These are phyloP conservation scores for Hansenula sp. DNA, from an alignment of 1,139 yeast species.

Conservation along the genomic window DNA sequence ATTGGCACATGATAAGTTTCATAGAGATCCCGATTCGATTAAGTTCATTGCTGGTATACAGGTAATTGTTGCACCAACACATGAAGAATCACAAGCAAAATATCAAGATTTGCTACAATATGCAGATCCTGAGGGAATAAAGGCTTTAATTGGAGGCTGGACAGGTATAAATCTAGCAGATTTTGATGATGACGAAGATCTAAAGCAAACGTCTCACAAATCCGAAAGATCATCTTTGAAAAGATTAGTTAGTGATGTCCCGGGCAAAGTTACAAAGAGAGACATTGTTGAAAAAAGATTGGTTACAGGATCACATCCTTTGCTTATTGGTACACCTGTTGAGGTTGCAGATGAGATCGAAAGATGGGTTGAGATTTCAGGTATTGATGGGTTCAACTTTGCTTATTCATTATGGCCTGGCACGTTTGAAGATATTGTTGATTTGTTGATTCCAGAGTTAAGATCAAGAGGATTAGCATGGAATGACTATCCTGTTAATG, in stretches of 20 bases:
- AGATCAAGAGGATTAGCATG: slow-evolving; percentile 26
- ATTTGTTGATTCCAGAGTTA: slow-evolving; percentile 29
- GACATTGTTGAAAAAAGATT: slow-evolving; percentile 22
- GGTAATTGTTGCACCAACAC: background rate
- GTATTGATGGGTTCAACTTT: slow-evolving; percentile 31
- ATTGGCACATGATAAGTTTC: background rate
- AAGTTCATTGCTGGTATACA: background rate
- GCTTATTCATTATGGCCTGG: slow-evolving; percentile 28
- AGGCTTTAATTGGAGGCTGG: slow-evolving; percentile 37
- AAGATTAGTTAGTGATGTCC: background rate
- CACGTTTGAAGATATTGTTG: slow-evolving; percentile 29
- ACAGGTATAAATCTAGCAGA: slow-evolving; percentile 34
- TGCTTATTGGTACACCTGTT: slow-evolving; percentile 24
- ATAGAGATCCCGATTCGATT: background rate
- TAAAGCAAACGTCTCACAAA: slow-evolving; percentile 16
- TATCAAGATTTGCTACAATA: background rate
- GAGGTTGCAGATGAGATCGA: slow-evolving; percentile 29
- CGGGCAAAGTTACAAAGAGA: slow-evolving; percentile 7
- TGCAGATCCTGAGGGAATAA: background rate
- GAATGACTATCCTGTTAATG: slow-evolving; percentile 24
- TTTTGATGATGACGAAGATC: slow-evolving; percentile 28
- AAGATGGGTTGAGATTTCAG: slow-evolving; percentile 29
- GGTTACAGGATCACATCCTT: slow-evolving; percentile 5
- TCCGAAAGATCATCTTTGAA: background rate
- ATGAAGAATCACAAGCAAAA: background rate